These are phyloP conservation scores for Flaveria robusta DNA, from an alignment of 129 eudicot genomes.

Conservation along the genomic window DNA sequence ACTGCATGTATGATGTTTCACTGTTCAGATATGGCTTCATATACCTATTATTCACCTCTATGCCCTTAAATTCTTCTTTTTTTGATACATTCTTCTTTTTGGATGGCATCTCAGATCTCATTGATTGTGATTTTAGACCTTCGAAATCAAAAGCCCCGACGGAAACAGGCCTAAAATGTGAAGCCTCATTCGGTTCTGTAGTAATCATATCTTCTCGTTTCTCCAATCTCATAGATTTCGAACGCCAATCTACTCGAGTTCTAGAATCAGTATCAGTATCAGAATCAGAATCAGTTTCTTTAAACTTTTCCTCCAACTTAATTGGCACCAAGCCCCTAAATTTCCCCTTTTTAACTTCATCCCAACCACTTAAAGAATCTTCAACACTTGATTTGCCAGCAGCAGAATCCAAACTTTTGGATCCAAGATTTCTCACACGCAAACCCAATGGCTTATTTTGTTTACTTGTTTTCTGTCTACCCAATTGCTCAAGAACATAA, in stretches of 20 bases:
- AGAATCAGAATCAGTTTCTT: slow-evolving; percentile 43
- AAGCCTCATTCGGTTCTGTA: slow-evolving; percentile 14
- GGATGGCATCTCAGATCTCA: slow-evolving; percentile 32
- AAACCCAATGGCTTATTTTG: slow-evolving; percentile 52
- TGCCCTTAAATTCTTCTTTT: slow-evolving; percentile 32
- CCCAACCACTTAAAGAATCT: slow-evolving; percentile 28
- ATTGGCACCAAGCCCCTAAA: slow-evolving; percentile 58
- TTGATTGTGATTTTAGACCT: slow-evolving; percentile 32
- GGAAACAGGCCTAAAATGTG: slow-evolving; percentile 40
- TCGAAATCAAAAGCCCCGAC: slow-evolving; percentile 42
- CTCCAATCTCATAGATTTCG: slow-evolving; percentile 55
- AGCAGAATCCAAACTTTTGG: slow-evolving; percentile 40
- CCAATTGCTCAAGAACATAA: slow-evolving; percentile 38
- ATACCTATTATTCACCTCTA: slow-evolving; percentile 26
- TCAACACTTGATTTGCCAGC: slow-evolving; percentile 32
- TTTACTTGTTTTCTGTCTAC: slow-evolving; percentile 17
- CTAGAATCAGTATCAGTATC: slow-evolving; percentile 31
- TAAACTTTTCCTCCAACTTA: slow-evolving; percentile 63
- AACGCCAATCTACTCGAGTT: slow-evolving; percentile 38
- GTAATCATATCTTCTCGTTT: slow-evolving; percentile 31
- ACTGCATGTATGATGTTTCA: slow-evolving; percentile 29
- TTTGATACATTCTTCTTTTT: slow-evolving; percentile 30
- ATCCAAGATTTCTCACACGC: slow-evolving; percentile 65
- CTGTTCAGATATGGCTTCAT: slow-evolving; percentile 15
- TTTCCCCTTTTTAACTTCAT: slow-evolving; percentile 26